Conservation (phyloP, 2,329 filamentous ascomycete genomes). For the Orbilia blumenaviensis region DNA sequence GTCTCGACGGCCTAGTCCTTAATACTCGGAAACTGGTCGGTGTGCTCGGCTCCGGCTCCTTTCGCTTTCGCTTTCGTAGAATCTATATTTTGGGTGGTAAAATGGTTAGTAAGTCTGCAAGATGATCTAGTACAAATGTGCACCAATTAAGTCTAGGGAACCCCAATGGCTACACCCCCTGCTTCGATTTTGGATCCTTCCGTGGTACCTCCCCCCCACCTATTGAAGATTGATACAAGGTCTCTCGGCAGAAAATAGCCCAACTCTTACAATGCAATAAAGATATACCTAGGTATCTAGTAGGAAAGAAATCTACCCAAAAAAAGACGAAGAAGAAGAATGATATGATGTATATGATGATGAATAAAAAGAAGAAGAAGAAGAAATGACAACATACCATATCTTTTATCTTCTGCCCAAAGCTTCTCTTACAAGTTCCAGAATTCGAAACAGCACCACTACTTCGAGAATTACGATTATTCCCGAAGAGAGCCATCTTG, state of each 20-base stretch:
- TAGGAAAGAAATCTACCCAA: too few relatives aligned
- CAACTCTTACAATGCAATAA: too few relatives aligned
- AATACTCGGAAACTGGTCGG: slow-evolving; percentile 28
- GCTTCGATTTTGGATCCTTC: slow-evolving; percentile 17
- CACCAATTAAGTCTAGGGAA: background rate
- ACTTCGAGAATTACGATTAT: background rate
- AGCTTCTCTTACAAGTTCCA: slow-evolving; percentile 3
- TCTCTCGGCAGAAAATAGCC: too few relatives aligned
- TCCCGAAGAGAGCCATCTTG: slow-evolving; percentile 25
- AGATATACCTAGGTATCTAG: too few relatives aligned
- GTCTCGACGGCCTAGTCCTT: background rate
- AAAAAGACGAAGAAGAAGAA: too few relatives aligned
- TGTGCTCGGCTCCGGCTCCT: slow-evolving; percentile 4
- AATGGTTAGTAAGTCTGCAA: too few relatives aligned
- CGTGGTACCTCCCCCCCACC: slow-evolving; percentile 8
- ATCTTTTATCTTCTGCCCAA: slow-evolving; percentile 31
- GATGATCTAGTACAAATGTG: background rate
- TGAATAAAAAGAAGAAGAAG: background rate
- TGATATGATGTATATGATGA: background rate
- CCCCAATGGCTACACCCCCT: background rate
- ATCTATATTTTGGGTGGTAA: slow-evolving; percentile 1
- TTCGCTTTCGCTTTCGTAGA: slow-evolving; percentile 24
- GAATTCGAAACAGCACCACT: background rate
- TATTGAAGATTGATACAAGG: too few relatives aligned
- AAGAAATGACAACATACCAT: slow-evolving; percentile 24